Evolutionary conservation across 306 rosid species (phyloP), one percentile per base, ranked within the genome.

Genomic region (Acacia crassicarpa): DNA sequence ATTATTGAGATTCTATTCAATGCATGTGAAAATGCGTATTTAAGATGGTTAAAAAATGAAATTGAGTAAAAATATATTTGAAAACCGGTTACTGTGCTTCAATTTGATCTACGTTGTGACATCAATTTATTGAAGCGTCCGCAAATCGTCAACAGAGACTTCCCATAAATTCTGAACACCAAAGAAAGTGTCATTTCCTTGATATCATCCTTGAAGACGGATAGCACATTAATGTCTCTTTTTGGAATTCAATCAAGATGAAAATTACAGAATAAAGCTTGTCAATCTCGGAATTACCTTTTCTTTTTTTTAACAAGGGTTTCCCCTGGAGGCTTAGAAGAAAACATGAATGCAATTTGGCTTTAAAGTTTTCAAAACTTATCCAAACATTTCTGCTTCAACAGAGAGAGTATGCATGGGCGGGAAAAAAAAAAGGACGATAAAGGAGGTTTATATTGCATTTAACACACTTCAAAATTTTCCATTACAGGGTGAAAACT

Each of bases 41-140:
- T 77, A 76, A 62, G 53, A 65, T 25, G 68, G 69, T 59, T 40
- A n/a, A 20, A 62, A 35, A 83, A 45, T 63, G 53, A 23, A 44
- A 51, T 27, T 12, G 12, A 10, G 11, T 56, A 19, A 20, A n/a
- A 56, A 20, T 56, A 19, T 12, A 79, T 70, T 81, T 16, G 33
- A 70, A 84, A 81, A 62, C 14, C 77, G 59, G 49, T 67, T 59
- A 59, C 20, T 44, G 44, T 66, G 74, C 78, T 72, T 76, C 49
- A 14, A 66, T 56, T 80, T 48, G 65, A 23, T 12, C 58, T 80
- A 79, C 13, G 40, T 38, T 40, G 6, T 23, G 40, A 43, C 22
- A 32, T 40, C 20, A 63, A 27, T 56, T 45, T 25, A 44, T 67
- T 71, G 35, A 72, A 62, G 15, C 14, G 66, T 22, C 54, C 67